Percentiles rank a stretch among this genome's conserved stretches.
Evolutionary conservation across 306 rosid species (phyloP).

Genomic region (Clitoria ternatea): DNA sequence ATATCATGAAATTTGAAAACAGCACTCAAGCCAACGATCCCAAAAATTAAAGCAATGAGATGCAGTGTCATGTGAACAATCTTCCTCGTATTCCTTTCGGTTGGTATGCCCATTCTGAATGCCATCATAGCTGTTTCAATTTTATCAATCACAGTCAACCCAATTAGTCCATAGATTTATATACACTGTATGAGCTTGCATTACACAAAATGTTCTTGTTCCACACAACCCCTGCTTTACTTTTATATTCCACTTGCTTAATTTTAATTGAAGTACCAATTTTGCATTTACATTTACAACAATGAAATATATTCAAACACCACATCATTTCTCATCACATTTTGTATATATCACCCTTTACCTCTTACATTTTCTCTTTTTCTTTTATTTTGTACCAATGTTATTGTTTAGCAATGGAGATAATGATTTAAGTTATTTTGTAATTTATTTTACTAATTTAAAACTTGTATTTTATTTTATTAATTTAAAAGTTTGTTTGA

Average conservation of each 20-base stretch:
- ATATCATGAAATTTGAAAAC: slow-evolving; percentile 70
- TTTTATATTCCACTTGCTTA: no score
- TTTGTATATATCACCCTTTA: no score
- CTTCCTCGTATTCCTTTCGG: slow-evolving; percentile 30
- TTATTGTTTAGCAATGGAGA: no score
- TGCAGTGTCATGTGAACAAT: slow-evolving; percentile 53
- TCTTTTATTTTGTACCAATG: no score
- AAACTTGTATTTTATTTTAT: no score
- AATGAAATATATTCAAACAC: no score
- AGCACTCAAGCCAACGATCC: slow-evolving; percentile 65
- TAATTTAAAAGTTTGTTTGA: no score
- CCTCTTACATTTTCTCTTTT: no score
- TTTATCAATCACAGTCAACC: neutral
- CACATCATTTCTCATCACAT: no score
- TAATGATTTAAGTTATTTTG: no score
- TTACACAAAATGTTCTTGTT: neutral
- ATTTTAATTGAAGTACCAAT: neutral
- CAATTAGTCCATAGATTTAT: neutral
- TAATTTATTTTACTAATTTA: no score
- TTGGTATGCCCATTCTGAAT: slow-evolving; percentile 52
- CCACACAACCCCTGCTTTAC: neutral
- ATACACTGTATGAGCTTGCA: neutral
- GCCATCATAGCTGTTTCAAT: slow-evolving; percentile 64
- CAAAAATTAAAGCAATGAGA: slow-evolving; percentile 46
- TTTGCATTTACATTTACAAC: neutral